Evolutionary conservation across 805 yeast genomes (phyloP), one percentile per base, ranked within the genome.

Genomic region (Metschnikowia peoriensis): DNA sequence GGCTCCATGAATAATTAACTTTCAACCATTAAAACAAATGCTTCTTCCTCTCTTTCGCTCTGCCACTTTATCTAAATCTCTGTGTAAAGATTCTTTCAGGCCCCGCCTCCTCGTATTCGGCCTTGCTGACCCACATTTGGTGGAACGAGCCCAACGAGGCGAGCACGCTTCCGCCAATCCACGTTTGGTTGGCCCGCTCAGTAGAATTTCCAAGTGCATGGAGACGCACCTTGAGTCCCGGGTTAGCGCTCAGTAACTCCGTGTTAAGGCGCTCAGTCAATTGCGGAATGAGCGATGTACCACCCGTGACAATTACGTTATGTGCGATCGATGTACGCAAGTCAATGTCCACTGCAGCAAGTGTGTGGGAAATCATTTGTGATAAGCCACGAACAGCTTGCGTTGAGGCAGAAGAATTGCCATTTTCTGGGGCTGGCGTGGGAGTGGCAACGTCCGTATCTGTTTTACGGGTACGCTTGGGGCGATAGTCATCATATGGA

Each of bases 61-160:
- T 7, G 7, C 29, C 37, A 12, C 10, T 38, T 57, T 56, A 91
- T 71, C 96, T 85, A 70, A 91, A 91, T 71, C 97, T 79, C 68
- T 87, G 93, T 51, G 82, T 81, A 52, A 89, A 78, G 51, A 92
- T 77, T 66, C 90, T 82, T 51, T 89, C 94, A 11, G 84, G 84
- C 6, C 97, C 97, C 28, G 84, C 89, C 68, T 92, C 97, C 55
- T 89, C 90, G 61, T 86, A 88, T 68, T 92, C 97, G 58, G 81
- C 82, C 63, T 84, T 85, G 41, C 92, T 87, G 1, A 92, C 96
- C 97, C 97, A 92, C 71, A 88, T 73, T 69, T 92, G 97, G 68
- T 92, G 97, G 77, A 92, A 92, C 2, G 97, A 89, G 35, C 97
- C 97, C 61, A 92, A 77, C 48, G 94, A 85, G 6, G 96, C 84